Base-by-base conservation (phyloP, 805 yeast species). In the Wickerhamiella kazuoi region DNA sequence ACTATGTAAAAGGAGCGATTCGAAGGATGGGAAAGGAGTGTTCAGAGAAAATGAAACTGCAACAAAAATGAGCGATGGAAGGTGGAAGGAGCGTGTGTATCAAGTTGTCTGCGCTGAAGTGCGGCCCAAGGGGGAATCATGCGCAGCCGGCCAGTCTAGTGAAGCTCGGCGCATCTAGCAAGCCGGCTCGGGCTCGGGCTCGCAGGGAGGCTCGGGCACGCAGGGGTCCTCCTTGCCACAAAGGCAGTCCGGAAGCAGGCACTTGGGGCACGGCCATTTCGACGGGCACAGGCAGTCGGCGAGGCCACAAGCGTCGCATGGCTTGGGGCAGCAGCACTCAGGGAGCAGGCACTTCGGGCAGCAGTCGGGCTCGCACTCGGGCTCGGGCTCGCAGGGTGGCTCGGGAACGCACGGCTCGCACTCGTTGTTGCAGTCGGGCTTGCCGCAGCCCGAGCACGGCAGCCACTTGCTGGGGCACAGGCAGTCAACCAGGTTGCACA, bases 281-380 rank as follows among this genome's bases (percentile, higher is more conserved):
- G 31, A 29, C 7, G 31, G 31, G 31, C 31, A 29, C n/a, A 29
- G 31, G 31, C 31, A 29, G 31, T 29, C 31, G 17, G 17, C 31
- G 5, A 29, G 31, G 31, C 31, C 31, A 15, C 31, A 29, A 5
- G 31, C 6, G 17, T 7, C 15, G 17, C 31, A 29, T 5, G 15
- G 15, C 31, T 29, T 29, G 31, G 26, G 26, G 32, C 32, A 29
- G 32, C 8, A 29, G 32, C 32, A 29, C 15, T 29, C 32, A 15
- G 15, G 32, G 15, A 29, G 17, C 17, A 8, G 8, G 32, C 32
- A 29, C 17, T 16, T 29, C 7, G 32, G 17, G 32, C 26, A 23
- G 26, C 26, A 23, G 26, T 23, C 26, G 11, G 26, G 26, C 26
- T 23, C 26, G 26, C 26, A 23, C 9, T 23, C 26, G 26, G 26